Base-by-base conservation (phyloP, 768 basidiomycete genomes). In the Hygrocybe coccinea region DNA sequence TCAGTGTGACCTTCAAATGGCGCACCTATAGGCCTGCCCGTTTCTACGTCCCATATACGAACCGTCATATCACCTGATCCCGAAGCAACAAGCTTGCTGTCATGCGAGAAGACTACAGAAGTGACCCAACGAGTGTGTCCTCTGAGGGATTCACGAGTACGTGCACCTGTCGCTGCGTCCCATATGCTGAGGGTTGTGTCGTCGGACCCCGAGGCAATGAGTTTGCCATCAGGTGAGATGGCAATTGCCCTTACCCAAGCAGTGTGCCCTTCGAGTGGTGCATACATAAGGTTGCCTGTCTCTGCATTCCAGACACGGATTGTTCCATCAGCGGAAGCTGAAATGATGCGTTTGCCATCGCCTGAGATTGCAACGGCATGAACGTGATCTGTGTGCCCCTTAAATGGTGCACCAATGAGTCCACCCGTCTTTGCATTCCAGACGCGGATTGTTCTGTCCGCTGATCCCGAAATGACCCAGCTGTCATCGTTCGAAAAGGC, bases 61-160 rank as follows among this genome's bases (percentile, higher is more conserved):
- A 29, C 29, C 25, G 3, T 43, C 39, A n/a, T 43, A 21, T 43
- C 39, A n/a, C 39, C 36, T 7, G 63, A 62, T 12, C 62, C 60
- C 3, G 66, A 65, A 10, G 59, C 53, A 51, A 69, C 50, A 7
- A 50, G 57, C 24, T 56, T 56, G 5, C 64, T 65, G 55, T 68
- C 58, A 1, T 63, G 62, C 7, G 68, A 67, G 58, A 69, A 65
- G 24, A 59, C 58, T 19, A 69, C 60, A 24, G 61, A 62, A 12
- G 44, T 58, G 25, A 68, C 61, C 14, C 21, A 47, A 29, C 21
- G 14, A 15, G 25, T 47, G 46, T 47, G 46, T 25, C 46, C 46
- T 19, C 19, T 41, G 38, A 41, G 19, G 14, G 10, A 17, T 22
- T 46, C 44, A n/a, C 11, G 11, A 11, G 44, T 22, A 22, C n/a